Evolutionary conservation across 768 basidiomycete genomes (phyloP).

Genomic region (Agaricus subrufescens): DNA sequence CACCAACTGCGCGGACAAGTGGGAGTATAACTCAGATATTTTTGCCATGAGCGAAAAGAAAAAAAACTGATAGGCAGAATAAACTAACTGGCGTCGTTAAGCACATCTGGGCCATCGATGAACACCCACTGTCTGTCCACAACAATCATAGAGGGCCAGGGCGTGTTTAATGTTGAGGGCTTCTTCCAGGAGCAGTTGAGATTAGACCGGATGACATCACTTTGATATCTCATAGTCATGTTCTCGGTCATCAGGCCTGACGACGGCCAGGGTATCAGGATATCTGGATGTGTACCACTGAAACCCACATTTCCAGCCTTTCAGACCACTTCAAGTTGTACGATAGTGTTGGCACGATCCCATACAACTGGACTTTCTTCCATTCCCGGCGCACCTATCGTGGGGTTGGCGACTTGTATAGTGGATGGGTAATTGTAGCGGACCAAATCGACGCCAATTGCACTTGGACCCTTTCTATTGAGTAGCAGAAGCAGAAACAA

Average conservation of each 20-base stretch:
- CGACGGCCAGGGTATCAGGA: conserved; percentile 1
- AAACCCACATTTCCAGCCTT: not conserved
- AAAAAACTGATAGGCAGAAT: too few relatives aligned
- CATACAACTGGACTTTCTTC: too few relatives aligned
- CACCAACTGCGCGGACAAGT: too few relatives aligned
- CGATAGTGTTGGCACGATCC: not conserved
- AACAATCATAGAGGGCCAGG: not conserved
- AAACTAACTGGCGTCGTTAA: too few relatives aligned
- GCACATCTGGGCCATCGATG: too few relatives aligned
- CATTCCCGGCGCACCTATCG: not conserved
- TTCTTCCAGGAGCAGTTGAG: conserved; percentile 2
- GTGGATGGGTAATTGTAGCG: too few relatives aligned
- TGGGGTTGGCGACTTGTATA: conserved; percentile 1
- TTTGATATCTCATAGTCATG: not conserved
- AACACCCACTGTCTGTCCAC: too few relatives aligned
- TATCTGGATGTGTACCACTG: not conserved
- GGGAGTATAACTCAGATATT: too few relatives aligned
- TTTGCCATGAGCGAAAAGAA: too few relatives aligned
- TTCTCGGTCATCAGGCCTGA: not conserved
- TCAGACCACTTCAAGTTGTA: not conserved
- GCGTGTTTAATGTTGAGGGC: not conserved
- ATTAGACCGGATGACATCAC: not conserved
- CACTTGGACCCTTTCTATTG: not conserved
- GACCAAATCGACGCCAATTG: too few relatives aligned
- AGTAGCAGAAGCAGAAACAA: not conserved